phyloP scores from a whole-genome alignment of 495 filamentous ascomycete species.

The Amniculicola lignicola region DNA sequence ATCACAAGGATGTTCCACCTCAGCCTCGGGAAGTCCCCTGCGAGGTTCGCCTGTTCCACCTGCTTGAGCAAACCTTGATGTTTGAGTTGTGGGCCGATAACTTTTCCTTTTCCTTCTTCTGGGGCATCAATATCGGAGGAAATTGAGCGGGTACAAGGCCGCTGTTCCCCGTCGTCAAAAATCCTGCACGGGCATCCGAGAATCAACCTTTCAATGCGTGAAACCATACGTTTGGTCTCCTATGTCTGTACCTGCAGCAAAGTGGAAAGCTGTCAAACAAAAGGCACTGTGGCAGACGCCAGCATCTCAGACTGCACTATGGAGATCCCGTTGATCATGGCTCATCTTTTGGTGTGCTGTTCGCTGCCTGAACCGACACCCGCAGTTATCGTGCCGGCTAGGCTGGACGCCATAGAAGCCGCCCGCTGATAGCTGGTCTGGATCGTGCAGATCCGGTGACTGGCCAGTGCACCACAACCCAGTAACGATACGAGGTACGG shows the following conservation, averaged over 20 bases:
- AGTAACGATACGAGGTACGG: neutral
- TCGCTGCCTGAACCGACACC: slow-evolving; percentile 16
- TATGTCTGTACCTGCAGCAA: slow-evolving; percentile 24
- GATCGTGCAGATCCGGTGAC: slow-evolving; percentile 30
- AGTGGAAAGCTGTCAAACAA: slow-evolving; percentile 4
- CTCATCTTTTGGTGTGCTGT: slow-evolving; percentile 15
- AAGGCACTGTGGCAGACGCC: slow-evolving; percentile 14
- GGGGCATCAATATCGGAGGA: too few relatives aligned
- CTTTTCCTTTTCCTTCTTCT: neutral
- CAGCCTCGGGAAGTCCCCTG: slow-evolving; percentile 24
- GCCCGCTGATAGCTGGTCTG: slow-evolving; percentile 27
- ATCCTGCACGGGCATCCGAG: too few relatives aligned
- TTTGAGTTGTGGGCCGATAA: neutral
- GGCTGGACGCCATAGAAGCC: slow-evolving; percentile 31
- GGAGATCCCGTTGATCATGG: slow-evolving; percentile 24
- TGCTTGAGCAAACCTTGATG: slow-evolving; percentile 1
- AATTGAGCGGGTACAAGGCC: too few relatives aligned
- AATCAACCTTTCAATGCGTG: neutral
- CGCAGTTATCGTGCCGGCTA: slow-evolving; percentile 28
- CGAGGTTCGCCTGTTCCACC: slow-evolving; percentile 11
- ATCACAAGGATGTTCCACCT: slow-evolving; percentile 17
- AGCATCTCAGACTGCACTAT: slow-evolving; percentile 14
- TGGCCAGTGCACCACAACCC: neutral
- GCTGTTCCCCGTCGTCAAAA: too few relatives aligned
- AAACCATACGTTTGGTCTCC: neutral